Evolutionary conservation across 495 filamentous ascomycete genomes (phyloP), one percentile per base, ranked within the genome.

Genomic region (Penicillium argentinense): DNA sequence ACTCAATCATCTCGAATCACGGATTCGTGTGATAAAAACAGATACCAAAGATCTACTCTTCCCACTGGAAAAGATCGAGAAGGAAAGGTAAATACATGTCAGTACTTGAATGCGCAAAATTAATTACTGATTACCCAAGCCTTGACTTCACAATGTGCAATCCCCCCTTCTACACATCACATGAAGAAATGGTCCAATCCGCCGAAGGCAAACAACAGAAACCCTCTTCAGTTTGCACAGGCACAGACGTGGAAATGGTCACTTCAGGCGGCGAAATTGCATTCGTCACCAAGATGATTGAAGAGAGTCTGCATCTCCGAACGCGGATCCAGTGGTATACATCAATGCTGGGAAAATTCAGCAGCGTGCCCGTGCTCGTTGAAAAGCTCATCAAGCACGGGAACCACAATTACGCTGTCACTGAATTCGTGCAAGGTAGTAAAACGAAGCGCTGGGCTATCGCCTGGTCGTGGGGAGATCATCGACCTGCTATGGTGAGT

Each of bases 61-160:
- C 7, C 83, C 88, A 0, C 6, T 67, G 3, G 38, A 65, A 0
- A 54, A 72, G 1, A 58, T 88, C 2, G 68, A 65, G 3, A 40
- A 83, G n/a, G 67, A 80, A 29, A 68, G 61, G 79, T 80, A 61
- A 23, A 57, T 26, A 4, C 1, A 7, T 23, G 1, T 7, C 4
- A 12, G n/a, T n/a, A 5, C 4, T 19, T 0, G 9, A 13, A 9
- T 33, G 9, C 14, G 8, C 24, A 17, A 24, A n/a, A 21, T 26
- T 37, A 34, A n/a, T n/a, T 34, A n/a, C 24, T 39, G 23, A 55
- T 9, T n/a, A 3, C 2, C 9, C 13, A 41, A 85, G 79, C 4
- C 74, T 95, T 26, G 88, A 96, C 62, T 97, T 97, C 59, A 84
- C 81, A 36, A 95, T 97, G 83, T 91, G 84, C 66, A 98, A 98